Conservation (phyloP, 176 grass and related monocot species). For the Eragrostis nindensis region DNA sequence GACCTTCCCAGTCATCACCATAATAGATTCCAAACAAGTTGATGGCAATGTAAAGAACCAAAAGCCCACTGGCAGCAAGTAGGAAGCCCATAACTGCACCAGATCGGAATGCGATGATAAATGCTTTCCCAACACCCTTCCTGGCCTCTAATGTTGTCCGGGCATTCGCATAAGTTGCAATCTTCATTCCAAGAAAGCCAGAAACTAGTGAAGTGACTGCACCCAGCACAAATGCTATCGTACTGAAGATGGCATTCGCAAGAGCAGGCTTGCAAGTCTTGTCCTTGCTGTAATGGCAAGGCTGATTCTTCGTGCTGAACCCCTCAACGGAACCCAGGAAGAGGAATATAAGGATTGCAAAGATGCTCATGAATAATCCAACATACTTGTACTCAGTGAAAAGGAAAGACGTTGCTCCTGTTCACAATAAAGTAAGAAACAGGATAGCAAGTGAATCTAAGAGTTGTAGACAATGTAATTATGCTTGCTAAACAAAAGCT, state of each 20-base stretch:
- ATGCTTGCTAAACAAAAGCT: conserved; percentile 18
- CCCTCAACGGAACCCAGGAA: conserved; percentile 68
- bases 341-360: conserved; percentile 62
- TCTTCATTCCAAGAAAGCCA: conserved; percentile 60
- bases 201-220: conserved; percentile 54
- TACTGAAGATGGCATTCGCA: conserved; percentile 53
- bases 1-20: conserved; percentile 76
- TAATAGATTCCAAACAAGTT: conserved; percentile 70
- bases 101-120: conserved; percentile 67
- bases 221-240: conserved; percentile 49
- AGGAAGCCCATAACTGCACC: conserved; percentile 81
- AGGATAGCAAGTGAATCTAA: conserved; percentile 21
- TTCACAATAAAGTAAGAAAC: conserved; percentile 28
- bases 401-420: conserved; percentile 69
- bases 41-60: conserved; percentile 73
- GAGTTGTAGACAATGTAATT: conserved; percentile 3
- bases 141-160: conserved; percentile 61
- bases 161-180: conserved; percentile 53
- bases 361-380: conserved; percentile 60
- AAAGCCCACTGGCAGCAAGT: conserved; percentile 60
- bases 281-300: conserved; percentile 62
- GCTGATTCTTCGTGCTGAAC: conserved; percentile 58
- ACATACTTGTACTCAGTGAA: conserved; percentile 70
- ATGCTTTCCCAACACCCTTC: conserved; percentile 69
- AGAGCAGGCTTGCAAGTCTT: conserved; percentile 49